These are phyloP conservation scores for Leccinum solheimii DNA, from an alignment of 1,284 basidiomycete genomes.

Conservation along the genomic window DNA sequence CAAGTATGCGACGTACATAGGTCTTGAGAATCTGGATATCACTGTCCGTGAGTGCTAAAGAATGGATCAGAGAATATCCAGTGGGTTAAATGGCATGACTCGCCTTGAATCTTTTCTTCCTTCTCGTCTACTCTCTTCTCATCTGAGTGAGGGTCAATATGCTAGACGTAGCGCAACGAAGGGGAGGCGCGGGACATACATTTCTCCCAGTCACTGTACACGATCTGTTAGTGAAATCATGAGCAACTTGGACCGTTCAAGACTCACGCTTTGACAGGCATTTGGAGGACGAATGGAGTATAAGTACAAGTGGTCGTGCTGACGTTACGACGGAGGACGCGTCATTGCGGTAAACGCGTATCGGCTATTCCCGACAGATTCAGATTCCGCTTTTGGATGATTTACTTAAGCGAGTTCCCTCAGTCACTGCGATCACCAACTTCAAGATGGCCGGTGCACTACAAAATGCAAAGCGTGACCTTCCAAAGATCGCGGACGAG, in stretches of 20 bases:
- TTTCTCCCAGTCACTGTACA: constrained; percentile 91
- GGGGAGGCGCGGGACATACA: constrained; percentile 52
- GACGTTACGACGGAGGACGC: constrained; percentile 29
- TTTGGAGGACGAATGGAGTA: constrained; percentile 36
- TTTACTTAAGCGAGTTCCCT: neutral
- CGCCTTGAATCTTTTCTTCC: constrained; percentile 91
- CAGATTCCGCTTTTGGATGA: constrained; percentile 33
- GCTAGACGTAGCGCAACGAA: neutral
- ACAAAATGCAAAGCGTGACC: constrained; percentile 84
- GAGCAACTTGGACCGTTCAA: constrained; percentile 2
- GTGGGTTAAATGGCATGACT: constrained; percentile 30
- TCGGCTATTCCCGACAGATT: constrained; percentile 34
- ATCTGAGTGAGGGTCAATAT: constrained; percentile 45
- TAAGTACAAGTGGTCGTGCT: constrained; percentile 8
- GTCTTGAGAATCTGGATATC: constrained; percentile 99
- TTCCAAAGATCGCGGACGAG: constrained; percentile 87
- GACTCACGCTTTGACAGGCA: constrained; percentile 83
- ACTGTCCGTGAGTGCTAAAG: constrained; percentile 88
- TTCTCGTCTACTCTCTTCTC: constrained; percentile 82
- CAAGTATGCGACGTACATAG: constrained; percentile 57
- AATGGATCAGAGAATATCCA: constrained; percentile 13
- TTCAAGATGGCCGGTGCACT: constrained; percentile 84
- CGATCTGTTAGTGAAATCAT: constrained; percentile 6
- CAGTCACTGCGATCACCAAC: neutral
- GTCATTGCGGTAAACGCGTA: constrained; percentile 32